These are phyloP conservation scores for Hibiscus syriacus DNA, from an alignment of 345 rosid species.

Conservation along the genomic window DNA sequence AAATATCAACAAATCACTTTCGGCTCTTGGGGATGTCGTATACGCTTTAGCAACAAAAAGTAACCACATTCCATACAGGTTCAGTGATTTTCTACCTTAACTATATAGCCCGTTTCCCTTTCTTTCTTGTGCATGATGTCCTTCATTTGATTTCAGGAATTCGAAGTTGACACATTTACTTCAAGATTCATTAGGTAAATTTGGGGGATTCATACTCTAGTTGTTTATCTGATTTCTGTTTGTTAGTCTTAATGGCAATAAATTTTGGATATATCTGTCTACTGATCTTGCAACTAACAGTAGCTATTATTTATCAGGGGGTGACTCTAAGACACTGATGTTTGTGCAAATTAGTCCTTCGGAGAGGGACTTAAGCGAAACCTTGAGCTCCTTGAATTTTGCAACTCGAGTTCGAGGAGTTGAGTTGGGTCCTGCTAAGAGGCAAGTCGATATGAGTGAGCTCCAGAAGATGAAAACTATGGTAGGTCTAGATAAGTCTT, in stretches of 20 bases:
- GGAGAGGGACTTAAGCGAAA: conserved; percentile 76
- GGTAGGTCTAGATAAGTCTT: conserved; percentile 34
- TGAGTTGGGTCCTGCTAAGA: conserved; percentile 74
- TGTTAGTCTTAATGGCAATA: not conserved
- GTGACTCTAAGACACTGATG: conserved; percentile 92
- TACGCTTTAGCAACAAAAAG: conserved; percentile 81
- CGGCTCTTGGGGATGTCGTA: conserved; percentile 82
- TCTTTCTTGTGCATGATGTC: not conserved
- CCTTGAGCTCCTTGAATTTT: conserved; percentile 78
- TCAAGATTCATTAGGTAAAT: conserved; percentile 89
- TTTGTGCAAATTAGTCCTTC: conserved; percentile 96
- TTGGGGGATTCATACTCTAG: not conserved
- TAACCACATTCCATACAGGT: conserved; percentile 94
- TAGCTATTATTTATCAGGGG: conserved; percentile 40
- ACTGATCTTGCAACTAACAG: not conserved
- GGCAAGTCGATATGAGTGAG: conserved; percentile 73
- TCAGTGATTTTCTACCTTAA: not conserved
- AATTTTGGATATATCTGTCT: not conserved
- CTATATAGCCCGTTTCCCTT: not conserved
- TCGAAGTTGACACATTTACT: conserved; percentile 92
- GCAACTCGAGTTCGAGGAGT: conserved; percentile 92
- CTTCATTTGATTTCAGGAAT: conserved; percentile 51
- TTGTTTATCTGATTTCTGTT: conserved; percentile 4
- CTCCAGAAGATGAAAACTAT: conserved; percentile 70
- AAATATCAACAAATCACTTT: conserved; percentile 82